Evolutionary conservation across 2,329 filamentous ascomycete species (phyloP).

Genomic region (Gnomoniopsis smithogilvyi): DNA sequence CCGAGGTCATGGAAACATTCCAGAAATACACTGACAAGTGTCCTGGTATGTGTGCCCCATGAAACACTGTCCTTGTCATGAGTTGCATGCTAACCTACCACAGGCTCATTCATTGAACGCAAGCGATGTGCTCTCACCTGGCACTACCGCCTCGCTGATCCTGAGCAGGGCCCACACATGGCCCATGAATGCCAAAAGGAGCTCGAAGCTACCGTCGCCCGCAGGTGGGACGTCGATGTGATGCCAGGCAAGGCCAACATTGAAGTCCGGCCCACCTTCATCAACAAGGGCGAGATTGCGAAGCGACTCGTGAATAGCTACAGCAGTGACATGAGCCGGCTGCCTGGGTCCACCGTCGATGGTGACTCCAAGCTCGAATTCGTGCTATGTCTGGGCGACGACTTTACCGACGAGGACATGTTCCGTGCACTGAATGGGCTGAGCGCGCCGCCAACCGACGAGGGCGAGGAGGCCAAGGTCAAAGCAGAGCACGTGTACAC

Average conservation of each 20-base stretch:
- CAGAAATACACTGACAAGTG: conserved; percentile 85
- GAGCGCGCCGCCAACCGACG: conserved; percentile 35
- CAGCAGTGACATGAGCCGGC: conserved; percentile 39
- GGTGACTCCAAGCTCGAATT: conserved; percentile 66
- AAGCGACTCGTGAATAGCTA: conserved; percentile 78
- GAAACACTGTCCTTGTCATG: not conserved
- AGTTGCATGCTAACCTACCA: conserved; percentile 18
- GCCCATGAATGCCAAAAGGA: conserved; percentile 78
- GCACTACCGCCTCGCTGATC: conserved; percentile 93
- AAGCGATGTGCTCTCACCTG: conserved; percentile 94
- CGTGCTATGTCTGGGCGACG: conserved; percentile 87
- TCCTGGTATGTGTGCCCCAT: conserved; percentile 55
- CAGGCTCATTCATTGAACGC: conserved; percentile 86
- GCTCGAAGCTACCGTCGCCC: conserved; percentile 71
- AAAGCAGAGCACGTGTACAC: conserved; percentile 73
- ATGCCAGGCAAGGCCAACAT: conserved; percentile 97
- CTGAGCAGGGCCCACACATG: conserved; percentile 77
- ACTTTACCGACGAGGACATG: conserved; percentile 97
- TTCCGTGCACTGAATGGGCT: conserved; percentile 75
- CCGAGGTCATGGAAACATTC: conserved; percentile 79
- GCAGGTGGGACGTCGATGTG: conserved; percentile 87
- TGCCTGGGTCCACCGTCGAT: conserved; percentile 30
- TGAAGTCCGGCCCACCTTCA: conserved; percentile 92
- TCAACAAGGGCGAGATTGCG: conserved; percentile 97
- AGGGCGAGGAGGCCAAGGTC: conserved; percentile 59